Conservation (phyloP, 495 filamentous ascomycete genomes). For the Halenospora varia region DNA sequence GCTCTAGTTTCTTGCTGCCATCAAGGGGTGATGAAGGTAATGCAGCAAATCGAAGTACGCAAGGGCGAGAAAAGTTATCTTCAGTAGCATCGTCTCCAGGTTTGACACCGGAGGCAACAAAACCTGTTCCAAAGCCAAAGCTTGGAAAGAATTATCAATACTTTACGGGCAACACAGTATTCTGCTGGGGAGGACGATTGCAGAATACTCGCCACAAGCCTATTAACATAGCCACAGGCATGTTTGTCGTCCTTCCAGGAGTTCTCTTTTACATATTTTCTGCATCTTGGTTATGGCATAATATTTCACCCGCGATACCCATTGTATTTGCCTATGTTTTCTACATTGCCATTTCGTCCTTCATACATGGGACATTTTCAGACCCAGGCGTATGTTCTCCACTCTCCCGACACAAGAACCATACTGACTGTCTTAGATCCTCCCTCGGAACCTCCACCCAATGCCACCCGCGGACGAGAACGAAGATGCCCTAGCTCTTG, state of each 20-base stretch:
- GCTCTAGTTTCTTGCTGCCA: slow-evolving; percentile 61
- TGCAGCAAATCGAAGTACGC: slow-evolving; percentile 46
- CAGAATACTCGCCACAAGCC: slow-evolving; percentile 87
- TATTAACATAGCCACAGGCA: slow-evolving; percentile 85
- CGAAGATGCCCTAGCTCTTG: slow-evolving; percentile 73
- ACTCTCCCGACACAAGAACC: not conserved
- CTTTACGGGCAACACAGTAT: slow-evolving; percentile 86
- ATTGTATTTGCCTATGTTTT: slow-evolving; percentile 88
- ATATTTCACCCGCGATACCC: slow-evolving; percentile 89
- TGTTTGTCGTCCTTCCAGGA: slow-evolving; percentile 70
- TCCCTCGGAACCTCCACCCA: slow-evolving; percentile 73
- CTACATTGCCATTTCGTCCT: slow-evolving; percentile 86
- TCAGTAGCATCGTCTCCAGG: slow-evolving; percentile 72
- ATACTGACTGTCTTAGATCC: slow-evolving; percentile 49
- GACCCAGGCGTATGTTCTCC: slow-evolving; percentile 78
- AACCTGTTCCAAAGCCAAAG: slow-evolving; percentile 8
- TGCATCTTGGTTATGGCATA: slow-evolving; percentile 84
- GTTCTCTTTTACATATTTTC: slow-evolving; percentile 83
- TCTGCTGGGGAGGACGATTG: slow-evolving; percentile 77
- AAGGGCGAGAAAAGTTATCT: slow-evolving; percentile 70
- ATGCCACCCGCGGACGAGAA: slow-evolving; percentile 53
- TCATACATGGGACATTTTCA: slow-evolving; percentile 82
- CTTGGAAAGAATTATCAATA: slow-evolving; percentile 81
- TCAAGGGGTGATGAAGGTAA: slow-evolving; percentile 43
- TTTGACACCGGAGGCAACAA: slow-evolving; percentile 32